A percentile compares a stretch with the other conserved stretches of the same genome.
Conservation (phyloP, 2,329 filamentous ascomycete genomes). For the Dendryphion nanum region DNA sequence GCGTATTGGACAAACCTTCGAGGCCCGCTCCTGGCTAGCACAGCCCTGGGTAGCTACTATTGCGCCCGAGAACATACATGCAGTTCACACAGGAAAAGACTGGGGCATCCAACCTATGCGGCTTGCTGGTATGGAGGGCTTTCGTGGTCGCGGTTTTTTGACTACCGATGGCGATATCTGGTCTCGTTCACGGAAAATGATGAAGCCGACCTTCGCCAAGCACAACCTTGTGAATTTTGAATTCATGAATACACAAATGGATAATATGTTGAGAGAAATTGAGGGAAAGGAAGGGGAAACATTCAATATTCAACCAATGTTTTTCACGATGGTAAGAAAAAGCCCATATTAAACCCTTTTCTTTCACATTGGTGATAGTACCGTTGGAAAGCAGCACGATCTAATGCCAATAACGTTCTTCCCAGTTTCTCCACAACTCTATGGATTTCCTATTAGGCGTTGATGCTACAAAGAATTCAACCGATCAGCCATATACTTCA, state of each 20-base stretch:
- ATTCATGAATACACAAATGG: slow-evolving; percentile 57
- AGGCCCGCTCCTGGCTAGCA: slow-evolving; percentile 19
- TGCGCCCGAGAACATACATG: slow-evolving; percentile 41
- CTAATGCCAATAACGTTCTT: no score
- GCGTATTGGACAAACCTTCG: slow-evolving; percentile 38
- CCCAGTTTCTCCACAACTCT: neutral
- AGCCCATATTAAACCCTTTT: neutral
- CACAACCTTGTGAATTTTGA: slow-evolving; percentile 49
- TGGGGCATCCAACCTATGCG: slow-evolving; percentile 32
- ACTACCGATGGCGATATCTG: slow-evolving; percentile 38
- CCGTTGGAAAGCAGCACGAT: no score
- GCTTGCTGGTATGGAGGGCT: slow-evolving; percentile 28
- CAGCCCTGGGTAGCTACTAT: slow-evolving; percentile 26
- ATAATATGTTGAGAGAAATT: slow-evolving; percentile 55
- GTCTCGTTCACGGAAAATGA: slow-evolving; percentile 33
- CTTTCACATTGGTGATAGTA: no score
- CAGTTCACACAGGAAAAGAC: slow-evolving; percentile 38
- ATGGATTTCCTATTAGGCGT: slow-evolving; percentile 2
- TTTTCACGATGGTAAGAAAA: slow-evolving; percentile 31
- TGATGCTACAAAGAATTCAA: no score
- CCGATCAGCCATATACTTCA: no score
- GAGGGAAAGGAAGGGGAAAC: slow-evolving; percentile 48
- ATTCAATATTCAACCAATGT: slow-evolving; percentile 25
- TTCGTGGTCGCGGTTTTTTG: slow-evolving; percentile 40
- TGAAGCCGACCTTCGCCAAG: slow-evolving; percentile 52